Evolutionary conservation across 116 monocot species (phyloP), one percentile per base, ranked within the genome.

Genomic region (Trichopus zeylanicus): DNA sequence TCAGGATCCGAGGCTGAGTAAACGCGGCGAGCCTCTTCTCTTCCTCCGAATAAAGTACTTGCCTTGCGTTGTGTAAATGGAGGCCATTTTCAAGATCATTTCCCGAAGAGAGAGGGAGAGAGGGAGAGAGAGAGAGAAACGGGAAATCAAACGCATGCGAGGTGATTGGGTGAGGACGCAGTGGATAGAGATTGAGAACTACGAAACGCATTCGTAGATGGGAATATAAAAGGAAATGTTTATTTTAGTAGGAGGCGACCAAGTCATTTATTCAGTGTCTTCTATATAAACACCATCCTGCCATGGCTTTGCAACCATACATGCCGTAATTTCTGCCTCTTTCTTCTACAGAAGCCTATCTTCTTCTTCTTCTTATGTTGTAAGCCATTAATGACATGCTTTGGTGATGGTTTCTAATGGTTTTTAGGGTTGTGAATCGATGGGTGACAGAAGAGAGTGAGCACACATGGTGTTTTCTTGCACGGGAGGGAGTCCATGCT

Each of bases 381-480:
- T 46, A 11, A 46, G 2, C n/a, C n/a, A n/a, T n/a, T n/a, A n/a
- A n/a, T n/a, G 15, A 8, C 5, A 16, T n/a, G 8, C 5, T 11
- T 15, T 33, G 6, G 8, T 33, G 4, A 33, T 5, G 8, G 32
- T 8, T 33, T 8, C 8, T 33, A 5, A 8, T 33, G 8, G 32
- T 8, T 33, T 33, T 4, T 33, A 8, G 4, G 32, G 6, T 33
- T 33, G 32, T 33, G 32, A 33, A 39, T 7, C 10, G 39, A 13
- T 39, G 21, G 68, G 58, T 59, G 68, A 67, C 67, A 67, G 67
- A 67, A 67, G 67, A 67, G 67, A 67, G 67, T 67, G 67, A 67
- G 67, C 67, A 68, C 68, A 68, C 32, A 59, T 59, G 68, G 68
- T 59, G 37, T 59, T 59, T 59, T 35, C 35, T 38, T 59, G 33